Evolutionary conservation across 768 basidiomycete genomes (phyloP), one percentile per base, ranked within the genome.

Genomic region (Trametes cingulata): DNA sequence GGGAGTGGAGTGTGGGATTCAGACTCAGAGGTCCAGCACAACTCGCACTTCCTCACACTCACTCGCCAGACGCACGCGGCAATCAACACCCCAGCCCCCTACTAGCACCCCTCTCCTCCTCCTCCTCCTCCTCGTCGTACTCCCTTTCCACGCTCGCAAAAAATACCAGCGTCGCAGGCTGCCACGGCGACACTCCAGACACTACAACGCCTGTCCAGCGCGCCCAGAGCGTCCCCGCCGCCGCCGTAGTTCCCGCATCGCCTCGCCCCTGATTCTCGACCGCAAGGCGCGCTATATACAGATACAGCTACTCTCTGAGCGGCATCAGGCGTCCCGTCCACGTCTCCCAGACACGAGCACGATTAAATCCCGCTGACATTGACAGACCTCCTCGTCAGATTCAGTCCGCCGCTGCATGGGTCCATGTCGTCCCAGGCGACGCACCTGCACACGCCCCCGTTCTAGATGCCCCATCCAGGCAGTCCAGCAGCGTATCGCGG

Each of bases 261-360:
- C 52, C 52, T 41, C 52, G 35, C 52, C 52, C 52, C 52, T 52
- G 52, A 43, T 42, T 43, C 52, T 53, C 52, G 42, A n/a, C 52
- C 41, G 43, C 17, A n/a, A 41, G n/a, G 41, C 40, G 41, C 40
- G 40, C 40, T 43, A 43, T 43, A 20, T 22, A 24, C 22, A 45
- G 43, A 25, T 7, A 33, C 20, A 25, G 22, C 2, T 25, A 24
- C 22, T 24, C 29, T 33, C 29, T 10, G 29, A 45, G 22, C 22
- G 43, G 43, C 6, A 45, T 45, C 43, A 45, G 3, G 25, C 43
- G 25, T 15, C 22, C 43, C 43, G 1, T 45, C 22, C 12, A 42
- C n/a, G 20, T 10, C 43, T 45, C 29, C 29, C 29, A 33, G 29
- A 5, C 6, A 4, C 29, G 10, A 10, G 6, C 10, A 10, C 29